phyloP scores from a whole-genome alignment of 2,329 filamentous ascomycete genomes.

The Leptoxyphium fumago region DNA sequence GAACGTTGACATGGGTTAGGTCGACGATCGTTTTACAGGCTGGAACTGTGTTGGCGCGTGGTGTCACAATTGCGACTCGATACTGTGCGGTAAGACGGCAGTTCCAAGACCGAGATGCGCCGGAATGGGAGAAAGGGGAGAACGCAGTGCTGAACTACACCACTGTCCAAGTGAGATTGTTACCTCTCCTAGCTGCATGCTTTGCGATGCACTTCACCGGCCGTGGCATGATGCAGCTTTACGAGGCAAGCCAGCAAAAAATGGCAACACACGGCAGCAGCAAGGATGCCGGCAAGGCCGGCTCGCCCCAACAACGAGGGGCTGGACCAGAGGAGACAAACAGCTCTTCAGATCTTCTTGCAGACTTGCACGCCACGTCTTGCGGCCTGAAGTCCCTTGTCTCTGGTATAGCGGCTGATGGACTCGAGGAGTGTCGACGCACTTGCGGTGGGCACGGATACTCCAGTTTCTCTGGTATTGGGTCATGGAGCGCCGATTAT shows the following conservation, averaged over 20 bases:
- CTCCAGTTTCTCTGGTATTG: constrained; percentile 61
- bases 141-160: constrained; percentile 69
- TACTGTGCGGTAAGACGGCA: constrained; percentile 63
- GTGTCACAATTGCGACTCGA: constrained; percentile 62
- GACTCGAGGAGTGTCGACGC: constrained; percentile 58
- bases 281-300: constrained; percentile 27
- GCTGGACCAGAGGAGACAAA: constrained; percentile 54
- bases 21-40: constrained; percentile 61
- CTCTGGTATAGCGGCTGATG: constrained; percentile 58
- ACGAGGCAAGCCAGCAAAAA: constrained; percentile 55
- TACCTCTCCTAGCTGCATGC: constrained; percentile 57
- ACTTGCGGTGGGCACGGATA: constrained; percentile 69
- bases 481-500: constrained; percentile 60
- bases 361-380: constrained; percentile 62
- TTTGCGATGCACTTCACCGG: constrained; percentile 72
- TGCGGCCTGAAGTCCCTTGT: constrained; percentile 62
- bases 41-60: constrained; percentile 55
- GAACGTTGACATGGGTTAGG: constrained; percentile 62
- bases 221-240: constrained; percentile 59
- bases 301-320: constrained; percentile 32
- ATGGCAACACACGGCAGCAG: constrained; percentile 29
- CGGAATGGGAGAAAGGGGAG: constrained; percentile 43
- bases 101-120: constrained; percentile 60
- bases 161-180: constrained; percentile 61
- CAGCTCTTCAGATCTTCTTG: constrained; percentile 51